Evolutionary conservation across 2,329 filamentous ascomycete species (phyloP), one percentile per base, ranked within the genome.

Genomic region (Daldinia sp.): DNA sequence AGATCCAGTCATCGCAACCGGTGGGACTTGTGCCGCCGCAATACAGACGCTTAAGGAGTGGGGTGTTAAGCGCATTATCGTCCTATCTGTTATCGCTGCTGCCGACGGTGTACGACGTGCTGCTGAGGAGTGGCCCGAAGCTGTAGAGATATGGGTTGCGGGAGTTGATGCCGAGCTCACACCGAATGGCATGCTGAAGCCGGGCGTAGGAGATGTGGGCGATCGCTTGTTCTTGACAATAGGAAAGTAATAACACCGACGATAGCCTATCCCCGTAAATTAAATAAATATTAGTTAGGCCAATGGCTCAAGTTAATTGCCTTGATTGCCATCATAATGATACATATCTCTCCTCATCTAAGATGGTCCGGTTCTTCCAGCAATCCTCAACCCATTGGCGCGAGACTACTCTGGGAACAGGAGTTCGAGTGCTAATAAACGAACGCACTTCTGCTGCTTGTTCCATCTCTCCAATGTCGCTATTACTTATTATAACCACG

Each of bases 1-100:
- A 48, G 94, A 98, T 75, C 95, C 94, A 3, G 87, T 98, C 70
- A 96, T 98, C 74, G 95, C 94, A 1, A 98, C 95, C 0, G 94
- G 94, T 34, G 93, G 92, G 1, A 98, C 94, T 2, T 92, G 92
- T 61, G 90, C 88, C 27, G 94, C 94, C 0, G 94, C 94, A 4
- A 96, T 98, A 73, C 91, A 95, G 74, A 93, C 92, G 0, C 81
- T 98, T 61, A 86, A 85, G 55, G 94, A 98, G 74, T 98, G 94
- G 94, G 94, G 94, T 25, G 92, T 93, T n/a, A 84, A 90, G 79
- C 84, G 86, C 62, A 88, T 98, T 57, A 79, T 97, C 39, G 86
- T 97, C 37, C 79, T 96, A 25, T 85, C 87, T 43, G 85, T 98
- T 23, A 76, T 97, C 25, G 93, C 87, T 1, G 92, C 92, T 10